A percentile compares a stretch with the other conserved stretches of the same genome.
phyloP scores from a whole-genome alignment of 164 flowering plant genomes.

The Pachysandra terminalis region DNA sequence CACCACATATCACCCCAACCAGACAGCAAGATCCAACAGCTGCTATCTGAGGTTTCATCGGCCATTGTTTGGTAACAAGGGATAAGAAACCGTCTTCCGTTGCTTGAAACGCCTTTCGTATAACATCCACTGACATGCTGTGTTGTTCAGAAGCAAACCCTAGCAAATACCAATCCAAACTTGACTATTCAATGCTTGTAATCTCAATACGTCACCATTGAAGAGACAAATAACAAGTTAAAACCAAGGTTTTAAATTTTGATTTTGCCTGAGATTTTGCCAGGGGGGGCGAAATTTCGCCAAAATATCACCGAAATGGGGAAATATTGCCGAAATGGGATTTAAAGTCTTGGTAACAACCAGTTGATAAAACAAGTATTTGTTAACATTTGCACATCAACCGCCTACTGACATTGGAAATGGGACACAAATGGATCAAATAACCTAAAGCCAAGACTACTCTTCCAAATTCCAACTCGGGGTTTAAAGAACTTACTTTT shows the following conservation, averaged over 20 bases:
- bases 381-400: neutral
- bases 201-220: neutral
- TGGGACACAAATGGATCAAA: neutral
- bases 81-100: slow-evolving; percentile 55
- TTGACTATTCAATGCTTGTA: neutral
- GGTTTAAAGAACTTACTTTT: slow-evolving; percentile 43
- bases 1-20: slow-evolving; percentile 44
- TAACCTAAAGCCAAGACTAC: neutral
- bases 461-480: slow-evolving; percentile 6
- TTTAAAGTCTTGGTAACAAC: no score
- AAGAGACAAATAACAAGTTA: no score
- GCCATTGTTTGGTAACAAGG: slow-evolving; percentile 51
- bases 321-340: no score
- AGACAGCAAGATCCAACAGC: slow-evolving; percentile 65
- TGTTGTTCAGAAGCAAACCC: slow-evolving; percentile 49
- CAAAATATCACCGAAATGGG: no score
- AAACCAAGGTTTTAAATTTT: no score
- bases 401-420: neutral
- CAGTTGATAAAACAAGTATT: slow-evolving; percentile 6
- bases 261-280: no score
- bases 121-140: slow-evolving; percentile 51
- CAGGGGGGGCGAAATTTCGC: no score
- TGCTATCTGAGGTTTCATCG: slow-evolving; percentile 53
- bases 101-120: slow-evolving; percentile 49
- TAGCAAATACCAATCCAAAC: slow-evolving; percentile 21